Evolutionary conservation across 2,329 filamentous ascomycete genomes (phyloP).

Genomic region (Verticillium zaregamsianum): DNA sequence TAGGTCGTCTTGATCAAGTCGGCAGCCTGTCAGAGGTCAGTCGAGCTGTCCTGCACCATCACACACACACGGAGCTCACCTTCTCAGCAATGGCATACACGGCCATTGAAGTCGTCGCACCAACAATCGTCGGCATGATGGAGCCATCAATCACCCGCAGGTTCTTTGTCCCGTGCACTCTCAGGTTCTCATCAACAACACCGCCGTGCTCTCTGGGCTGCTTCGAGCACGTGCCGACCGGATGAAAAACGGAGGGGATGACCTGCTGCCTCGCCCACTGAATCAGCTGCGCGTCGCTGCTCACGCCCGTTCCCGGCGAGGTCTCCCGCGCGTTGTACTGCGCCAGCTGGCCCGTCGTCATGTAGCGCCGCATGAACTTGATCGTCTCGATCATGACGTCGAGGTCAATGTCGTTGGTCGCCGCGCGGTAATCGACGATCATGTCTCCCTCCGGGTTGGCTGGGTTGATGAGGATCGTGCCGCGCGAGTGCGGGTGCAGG

Average conservation of each 20-base stretch:
- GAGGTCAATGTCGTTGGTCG: conserved; percentile 19
- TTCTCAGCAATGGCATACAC: conserved; percentile 16
- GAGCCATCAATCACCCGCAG: conserved; percentile 15
- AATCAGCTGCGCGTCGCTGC: conserved; percentile 15
- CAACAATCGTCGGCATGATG: conserved; percentile 16
- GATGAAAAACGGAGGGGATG: conserved; percentile 21
- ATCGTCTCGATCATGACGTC: conserved; percentile 19
- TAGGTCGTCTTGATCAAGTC: conserved; percentile 9
- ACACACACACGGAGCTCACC: background rate
- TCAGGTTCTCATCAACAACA: conserved; percentile 20
- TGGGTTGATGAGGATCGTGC: conserved; percentile 16
- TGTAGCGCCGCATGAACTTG: conserved; percentile 19
- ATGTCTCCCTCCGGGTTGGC: conserved; percentile 15
- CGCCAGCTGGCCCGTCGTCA: conserved; percentile 14
- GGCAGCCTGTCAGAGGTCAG: conserved; percentile 8
- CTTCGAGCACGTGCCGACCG: conserved; percentile 22
- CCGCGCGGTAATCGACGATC: conserved; percentile 21
- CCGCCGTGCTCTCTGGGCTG: conserved; percentile 22
- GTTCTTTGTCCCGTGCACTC: conserved; percentile 22
- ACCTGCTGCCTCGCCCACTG: conserved; percentile 15
- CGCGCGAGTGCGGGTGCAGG: conserved; percentile 18
- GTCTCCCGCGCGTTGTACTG: conserved; percentile 16
- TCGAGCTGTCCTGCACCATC: background rate
- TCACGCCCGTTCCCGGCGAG: conserved; percentile 15
- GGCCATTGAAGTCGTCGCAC: conserved; percentile 15